Base-by-base conservation (phyloP, 2,329 filamentous ascomycete genomes). In the Alternaria sp. region DNA sequence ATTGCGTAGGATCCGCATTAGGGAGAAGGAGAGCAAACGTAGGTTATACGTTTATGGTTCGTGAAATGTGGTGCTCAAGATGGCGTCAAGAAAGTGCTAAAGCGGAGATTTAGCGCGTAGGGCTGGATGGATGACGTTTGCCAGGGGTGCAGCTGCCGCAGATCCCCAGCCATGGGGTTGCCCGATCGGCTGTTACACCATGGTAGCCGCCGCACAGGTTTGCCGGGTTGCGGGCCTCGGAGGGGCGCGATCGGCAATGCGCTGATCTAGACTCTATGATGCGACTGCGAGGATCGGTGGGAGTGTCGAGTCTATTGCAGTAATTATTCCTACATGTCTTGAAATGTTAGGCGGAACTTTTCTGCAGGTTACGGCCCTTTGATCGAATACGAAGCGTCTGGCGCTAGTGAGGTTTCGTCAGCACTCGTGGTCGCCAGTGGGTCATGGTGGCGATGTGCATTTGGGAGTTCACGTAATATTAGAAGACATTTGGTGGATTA, bases 111-210 rank as follows among this genome's bases (percentile, higher is more conserved):
- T 59, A 62, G 61, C 61, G 57, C 39, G 57, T 58, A 57, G 58
- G 58, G 61, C 58, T 62, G 64, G 60, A 54, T 52, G 48, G 36
- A 59, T 63, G 63, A 62, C 62, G 62, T 57, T 62, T 14, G 34
- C 55, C 61, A 64, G 61, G 64, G 64, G 30, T 61, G 22, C 24
- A 48, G 47, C 55, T 46, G 47, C 47, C 48, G 55, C 48, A 53
- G 55, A 59, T 54, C 56, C 18, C 42, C 22, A 54, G 28, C 18
- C 18, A 41, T 41, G 38, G 18, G 46, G 26, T 28, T 51, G 54
- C 38, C 38, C 49, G 49, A 58, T 53, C 56, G 51, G 43, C 48
- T 53, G 48, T 53, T 38, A 42, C 48, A 58, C 55, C 42, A 47
- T 58, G 51, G 56, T 43, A 26, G 34, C 49, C 55, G 46, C 41